Conservation (phyloP, 148 eudicot genomes). For the Rheum nobile region DNA sequence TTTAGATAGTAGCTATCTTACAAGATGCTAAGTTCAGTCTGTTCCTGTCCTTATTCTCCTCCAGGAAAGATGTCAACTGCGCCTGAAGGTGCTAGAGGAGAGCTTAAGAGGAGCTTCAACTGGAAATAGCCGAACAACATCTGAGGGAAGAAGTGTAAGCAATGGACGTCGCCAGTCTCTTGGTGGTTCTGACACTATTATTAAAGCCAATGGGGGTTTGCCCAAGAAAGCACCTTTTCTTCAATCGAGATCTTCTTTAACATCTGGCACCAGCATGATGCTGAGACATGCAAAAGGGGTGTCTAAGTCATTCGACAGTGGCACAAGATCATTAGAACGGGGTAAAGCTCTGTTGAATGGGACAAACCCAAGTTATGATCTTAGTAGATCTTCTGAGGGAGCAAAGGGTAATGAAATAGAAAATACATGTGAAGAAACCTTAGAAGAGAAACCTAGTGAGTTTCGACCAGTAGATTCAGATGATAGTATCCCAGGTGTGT, state of each 20-base stretch:
- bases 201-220: conserved; percentile 57
- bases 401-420: conserved; percentile 40
- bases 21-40: not conserved
- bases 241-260: conserved; percentile 38
- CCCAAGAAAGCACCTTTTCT: conserved; percentile 65
- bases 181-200: conserved; percentile 55
- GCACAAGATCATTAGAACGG: conserved; percentile 73
- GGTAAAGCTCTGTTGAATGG: conserved; percentile 64
- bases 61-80: conserved; percentile 55
- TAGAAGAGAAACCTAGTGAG: conserved; percentile 60
- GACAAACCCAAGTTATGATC: conserved; percentile 34
- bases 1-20: not conserved
- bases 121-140: conserved; percentile 21
- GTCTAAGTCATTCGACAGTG: conserved; percentile 67
- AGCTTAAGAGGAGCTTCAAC: conserved; percentile 3
- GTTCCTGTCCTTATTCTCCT: not conserved
- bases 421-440: conserved; percentile 39
- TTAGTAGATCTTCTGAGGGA: conserved; percentile 40
- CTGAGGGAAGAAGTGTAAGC: conserved; percentile 36
- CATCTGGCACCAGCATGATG: conserved; percentile 46
- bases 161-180: conserved; percentile 61
- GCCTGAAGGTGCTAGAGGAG: conserved; percentile 59
- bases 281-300: conserved; percentile 75
- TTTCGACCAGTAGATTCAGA: conserved; percentile 37
- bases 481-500: conserved; percentile 68